A percentile compares a stretch with the other conserved stretches of the same genome.
Evolutionary conservation across 1,139 yeast species (phyloP).

Genomic region (Saccharomyces pastorianus): DNA sequence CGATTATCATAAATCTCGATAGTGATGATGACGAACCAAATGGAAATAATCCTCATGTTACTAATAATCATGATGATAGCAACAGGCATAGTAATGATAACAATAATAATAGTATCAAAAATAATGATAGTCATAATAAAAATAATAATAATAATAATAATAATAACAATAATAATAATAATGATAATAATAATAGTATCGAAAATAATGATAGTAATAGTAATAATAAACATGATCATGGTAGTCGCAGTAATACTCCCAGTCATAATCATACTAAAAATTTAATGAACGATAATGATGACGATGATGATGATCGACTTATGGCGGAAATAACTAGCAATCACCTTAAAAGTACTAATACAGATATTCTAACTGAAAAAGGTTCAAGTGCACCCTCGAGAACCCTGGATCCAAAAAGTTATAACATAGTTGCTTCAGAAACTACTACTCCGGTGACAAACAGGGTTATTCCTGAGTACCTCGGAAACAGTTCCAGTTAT

Average conservation of each 20-base stretch:
- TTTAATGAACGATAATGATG: neutral
- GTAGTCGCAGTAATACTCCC: no score
- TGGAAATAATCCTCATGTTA: neutral
- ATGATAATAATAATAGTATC: slow-evolving; percentile 8
- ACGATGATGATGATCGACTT: slow-evolving; percentile 4
- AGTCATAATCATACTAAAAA: no score
- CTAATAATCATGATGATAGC: neutral
- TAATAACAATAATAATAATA: slow-evolving; percentile 1
- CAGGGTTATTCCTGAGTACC: neutral
- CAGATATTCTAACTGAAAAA: slow-evolving; percentile 3
- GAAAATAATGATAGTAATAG: neutral
- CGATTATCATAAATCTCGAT: slow-evolving; percentile 28
- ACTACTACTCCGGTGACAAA: neutral
- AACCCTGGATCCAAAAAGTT: neutral
- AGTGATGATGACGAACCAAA: slow-evolving; percentile 17
- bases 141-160: neutral
- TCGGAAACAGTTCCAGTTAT: slow-evolving; percentile 10
- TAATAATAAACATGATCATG: no score
- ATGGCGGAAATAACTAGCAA: slow-evolving; percentile 3
- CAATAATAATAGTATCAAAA: slow-evolving; percentile 1
- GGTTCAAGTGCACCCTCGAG: neutral
- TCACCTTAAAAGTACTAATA: neutral
- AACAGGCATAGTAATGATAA: neutral
- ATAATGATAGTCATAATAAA: slow-evolving; percentile 1
- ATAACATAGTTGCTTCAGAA: neutral